Evolutionary conservation across 208 protist genomes (phyloP), one percentile per base, ranked within the genome.

Genomic region (Borovskyia barvae): DNA sequence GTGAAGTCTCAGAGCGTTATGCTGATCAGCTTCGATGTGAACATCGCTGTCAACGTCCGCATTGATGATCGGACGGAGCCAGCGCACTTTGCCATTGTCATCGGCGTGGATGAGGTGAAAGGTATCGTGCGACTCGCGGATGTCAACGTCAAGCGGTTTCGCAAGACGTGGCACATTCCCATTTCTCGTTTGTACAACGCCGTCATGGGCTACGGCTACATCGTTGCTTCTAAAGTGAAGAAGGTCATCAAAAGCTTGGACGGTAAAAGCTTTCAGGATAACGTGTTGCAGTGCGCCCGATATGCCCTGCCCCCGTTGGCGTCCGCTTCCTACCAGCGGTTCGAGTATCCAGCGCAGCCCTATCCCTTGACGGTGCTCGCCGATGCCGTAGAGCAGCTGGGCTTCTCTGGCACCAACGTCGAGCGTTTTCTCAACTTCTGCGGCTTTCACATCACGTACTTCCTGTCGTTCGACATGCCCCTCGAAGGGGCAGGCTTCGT

Each of bases 141-240:
- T 56, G 90, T 96, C 15, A 93, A 91, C 57, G 83, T 93, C 37
- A 91, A 92, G 63, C 82, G 87, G 20, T 96, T 91, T 69, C 77
- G 87, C 42, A 94, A 94, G 75, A 90, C 82, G 43, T 96, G 90
- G 87, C 80, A 94, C 71, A 60, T 92, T 11, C 85, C 83, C 9
- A 42, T 94, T 29, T 48, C 51, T 2, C 69, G 85, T 0, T 74
- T 96, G 9, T 91, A 94, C 72, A 85, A 82, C 48, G 85, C 90
- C 6, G 72, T 87, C 36, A 96, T 96, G 80, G 85, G 85, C 35
- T 94, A 89, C 59, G 90, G 90, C 59, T 96, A 93, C 77, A 90
- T 95, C 32, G 58, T 93, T 12, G 78, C 80, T 6, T 69, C 83
- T 17, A 77, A 81, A 56, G 79, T 85, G 17, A 86, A 81, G 70